A percentile compares a stretch with the other conserved stretches of the same genome.
Evolutionary conservation across 495 filamentous ascomycete species (phyloP).

Genomic region (Aspergillus kassunensis): DNA sequence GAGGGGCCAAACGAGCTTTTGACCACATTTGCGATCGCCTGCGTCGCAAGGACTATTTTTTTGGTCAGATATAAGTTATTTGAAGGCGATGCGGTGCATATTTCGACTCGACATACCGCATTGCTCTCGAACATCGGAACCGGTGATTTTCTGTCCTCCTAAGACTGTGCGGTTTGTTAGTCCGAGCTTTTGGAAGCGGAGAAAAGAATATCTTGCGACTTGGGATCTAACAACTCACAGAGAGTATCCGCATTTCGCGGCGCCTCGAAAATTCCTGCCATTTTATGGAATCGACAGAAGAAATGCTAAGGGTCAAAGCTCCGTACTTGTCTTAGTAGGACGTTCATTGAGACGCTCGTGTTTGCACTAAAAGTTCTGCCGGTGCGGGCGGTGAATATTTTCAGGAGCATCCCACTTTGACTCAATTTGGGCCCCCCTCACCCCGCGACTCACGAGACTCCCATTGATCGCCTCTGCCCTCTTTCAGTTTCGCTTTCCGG

Average conservation of each 20-base stretch:
- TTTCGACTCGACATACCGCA: slow-evolving; percentile 60
- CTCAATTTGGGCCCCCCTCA: slow-evolving; percentile 16
- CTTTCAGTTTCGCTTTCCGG: slow-evolving; percentile 13
- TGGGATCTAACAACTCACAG: slow-evolving; percentile 47
- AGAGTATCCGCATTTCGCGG: slow-evolving; percentile 81
- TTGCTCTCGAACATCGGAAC: slow-evolving; percentile 91
- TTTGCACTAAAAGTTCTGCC: slow-evolving; percentile 48
- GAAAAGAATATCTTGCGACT: neutral
- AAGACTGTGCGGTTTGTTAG: slow-evolving; percentile 59
- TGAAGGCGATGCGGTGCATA: neutral
- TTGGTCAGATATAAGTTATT: slow-evolving; percentile 9
- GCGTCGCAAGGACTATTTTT: slow-evolving; percentile 80
- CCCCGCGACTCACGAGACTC: slow-evolving; percentile 14
- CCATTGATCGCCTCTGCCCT: slow-evolving; percentile 8
- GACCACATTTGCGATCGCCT: slow-evolving; percentile 97
- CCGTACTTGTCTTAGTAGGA: slow-evolving; percentile 19
- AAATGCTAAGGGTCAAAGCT: slow-evolving; percentile 25
- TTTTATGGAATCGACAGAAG: slow-evolving; percentile 39
- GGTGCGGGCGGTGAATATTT: slow-evolving; percentile 36
- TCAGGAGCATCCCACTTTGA: slow-evolving; percentile 43
- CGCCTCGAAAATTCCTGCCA: slow-evolving; percentile 88
- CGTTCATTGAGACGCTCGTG: slow-evolving; percentile 14
- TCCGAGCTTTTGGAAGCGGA: slow-evolving; percentile 16
- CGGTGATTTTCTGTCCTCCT: slow-evolving; percentile 90
- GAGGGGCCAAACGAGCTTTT: slow-evolving; percentile 98